These are phyloP conservation scores for Penicillium sp. DNA, from an alignment of 2,329 filamentous ascomycete genomes.

Conservation along the genomic window DNA sequence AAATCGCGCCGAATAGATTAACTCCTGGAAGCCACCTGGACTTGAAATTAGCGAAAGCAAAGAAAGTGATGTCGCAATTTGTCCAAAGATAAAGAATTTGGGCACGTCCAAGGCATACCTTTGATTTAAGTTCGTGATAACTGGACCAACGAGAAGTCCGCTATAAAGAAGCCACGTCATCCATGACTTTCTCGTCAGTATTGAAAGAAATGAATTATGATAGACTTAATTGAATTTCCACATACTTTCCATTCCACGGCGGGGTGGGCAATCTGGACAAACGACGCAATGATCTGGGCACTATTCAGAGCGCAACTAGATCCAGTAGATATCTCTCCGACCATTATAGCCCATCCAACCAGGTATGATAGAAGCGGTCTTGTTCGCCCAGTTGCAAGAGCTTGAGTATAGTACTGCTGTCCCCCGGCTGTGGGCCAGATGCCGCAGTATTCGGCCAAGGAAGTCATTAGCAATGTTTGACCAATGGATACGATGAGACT, in stretches of 20 bases:
- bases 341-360: background rate
- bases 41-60: background rate
- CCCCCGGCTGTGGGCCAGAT: background rate
- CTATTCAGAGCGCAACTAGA: background rate
- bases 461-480: background rate
- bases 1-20: background rate
- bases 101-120: background rate
- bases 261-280: background rate
- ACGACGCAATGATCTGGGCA: background rate
- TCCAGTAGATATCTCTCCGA: background rate
- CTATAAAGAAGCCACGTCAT: background rate
- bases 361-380: background rate
- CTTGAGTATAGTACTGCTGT: conserved; percentile 1
- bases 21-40: background rate
- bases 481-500: background rate
- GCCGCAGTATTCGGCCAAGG: background rate
- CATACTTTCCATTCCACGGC: background rate
- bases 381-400: background rate
- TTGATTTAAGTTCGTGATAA: background rate
- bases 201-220: background rate
- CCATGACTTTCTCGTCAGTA: background rate
- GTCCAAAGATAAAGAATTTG: background rate
- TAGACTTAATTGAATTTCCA: background rate
- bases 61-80: background rate
- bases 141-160: background rate